Conservation (phyloP, 1,284 basidiomycete genomes). For the Sporisorium sorghi region DNA sequence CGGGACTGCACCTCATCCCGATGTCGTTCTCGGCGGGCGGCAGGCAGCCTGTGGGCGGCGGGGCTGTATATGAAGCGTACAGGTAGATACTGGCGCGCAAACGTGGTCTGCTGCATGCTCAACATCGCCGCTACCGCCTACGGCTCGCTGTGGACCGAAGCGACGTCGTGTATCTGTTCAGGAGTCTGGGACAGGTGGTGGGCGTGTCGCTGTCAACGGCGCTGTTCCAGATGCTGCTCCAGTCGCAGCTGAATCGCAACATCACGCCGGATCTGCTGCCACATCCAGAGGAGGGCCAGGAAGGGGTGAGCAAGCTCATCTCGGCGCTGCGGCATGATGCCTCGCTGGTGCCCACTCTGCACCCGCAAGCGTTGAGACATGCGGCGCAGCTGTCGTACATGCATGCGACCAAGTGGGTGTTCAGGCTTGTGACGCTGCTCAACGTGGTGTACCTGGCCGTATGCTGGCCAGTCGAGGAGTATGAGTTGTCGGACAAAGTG, state of each 20-base stretch:
- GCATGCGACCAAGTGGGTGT: conserved; percentile 83
- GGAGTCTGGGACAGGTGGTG: conserved; percentile 79
- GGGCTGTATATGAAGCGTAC: conserved; percentile 84
- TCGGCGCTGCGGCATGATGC: conserved; percentile 80
- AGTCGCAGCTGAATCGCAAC: conserved; percentile 75
- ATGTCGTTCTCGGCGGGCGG: conserved; percentile 80
- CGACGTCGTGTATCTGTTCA: conserved; percentile 79
- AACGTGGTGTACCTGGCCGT: conserved; percentile 71
- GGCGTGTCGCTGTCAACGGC: conserved; percentile 83
- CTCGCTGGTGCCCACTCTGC: conserved; percentile 79
- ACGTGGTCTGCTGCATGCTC: conserved; percentile 73
- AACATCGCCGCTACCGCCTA: conserved; percentile 34
- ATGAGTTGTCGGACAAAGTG: conserved; percentile 35
- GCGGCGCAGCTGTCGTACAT: conserved; percentile 85
- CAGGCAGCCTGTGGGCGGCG: conserved; percentile 81
- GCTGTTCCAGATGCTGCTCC: conserved; percentile 80
- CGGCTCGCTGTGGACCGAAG: conserved; percentile 68
- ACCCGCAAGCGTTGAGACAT: conserved; percentile 74
- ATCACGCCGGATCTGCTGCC: conserved; percentile 75
- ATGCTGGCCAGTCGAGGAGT: conserved; percentile 40
- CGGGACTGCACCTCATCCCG: conserved; percentile 81
- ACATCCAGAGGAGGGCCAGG: conserved; percentile 47
- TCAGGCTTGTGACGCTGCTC: conserved; percentile 80
- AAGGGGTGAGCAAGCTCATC: conserved; percentile 74
- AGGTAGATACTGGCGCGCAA: conserved; percentile 81